phyloP scores from a whole-genome alignment of 106 monocot genomes.

The Alisma plantagoaquatica region DNA sequence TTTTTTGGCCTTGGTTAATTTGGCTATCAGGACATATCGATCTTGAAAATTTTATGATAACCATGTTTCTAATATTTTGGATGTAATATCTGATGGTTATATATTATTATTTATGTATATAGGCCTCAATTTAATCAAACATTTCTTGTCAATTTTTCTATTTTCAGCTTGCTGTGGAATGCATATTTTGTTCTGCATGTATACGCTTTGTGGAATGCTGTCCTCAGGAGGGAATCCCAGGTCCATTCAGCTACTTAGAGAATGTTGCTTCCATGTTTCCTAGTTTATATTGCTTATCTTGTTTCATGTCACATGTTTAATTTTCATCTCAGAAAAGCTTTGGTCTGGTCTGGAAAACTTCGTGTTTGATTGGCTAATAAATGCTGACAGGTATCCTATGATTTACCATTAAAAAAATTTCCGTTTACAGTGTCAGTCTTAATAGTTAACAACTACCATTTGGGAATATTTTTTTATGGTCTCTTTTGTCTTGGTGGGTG shows the following conservation, averaged over 20 bases:
- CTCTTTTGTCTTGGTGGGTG: too few species aligned
- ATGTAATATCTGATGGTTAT: background rate
- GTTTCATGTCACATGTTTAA: too few species aligned
- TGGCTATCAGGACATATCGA: too few species aligned
- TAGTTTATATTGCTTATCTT: background rate
- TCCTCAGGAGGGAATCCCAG: slow-evolving; percentile 95
- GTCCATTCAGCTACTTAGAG: slow-evolving; percentile 23
- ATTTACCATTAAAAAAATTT: too few species aligned
- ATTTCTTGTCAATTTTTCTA: too few species aligned
- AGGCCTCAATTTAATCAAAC: too few species aligned
- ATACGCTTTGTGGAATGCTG: slow-evolving; percentile 95
- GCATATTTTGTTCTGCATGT: slow-evolving; percentile 98
- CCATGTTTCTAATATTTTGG: too few species aligned
- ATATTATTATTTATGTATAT: background rate
- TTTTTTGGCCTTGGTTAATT: too few species aligned
- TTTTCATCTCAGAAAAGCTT: slow-evolving; percentile 59
- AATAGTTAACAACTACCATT: too few species aligned
- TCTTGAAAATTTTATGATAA: too few species aligned
- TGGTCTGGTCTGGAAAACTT: slow-evolving; percentile 98
- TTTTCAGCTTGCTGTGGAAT: slow-evolving; percentile 99
- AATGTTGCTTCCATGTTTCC: background rate
- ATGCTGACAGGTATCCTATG: slow-evolving; percentile 99
- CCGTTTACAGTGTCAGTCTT: too few species aligned
- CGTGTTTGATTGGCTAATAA: slow-evolving; percentile 98
- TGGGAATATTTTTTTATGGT: too few species aligned